phyloP scores from a whole-genome alignment of 1,139 yeast genomes.

The Debaryomyces singareniensis region DNA sequence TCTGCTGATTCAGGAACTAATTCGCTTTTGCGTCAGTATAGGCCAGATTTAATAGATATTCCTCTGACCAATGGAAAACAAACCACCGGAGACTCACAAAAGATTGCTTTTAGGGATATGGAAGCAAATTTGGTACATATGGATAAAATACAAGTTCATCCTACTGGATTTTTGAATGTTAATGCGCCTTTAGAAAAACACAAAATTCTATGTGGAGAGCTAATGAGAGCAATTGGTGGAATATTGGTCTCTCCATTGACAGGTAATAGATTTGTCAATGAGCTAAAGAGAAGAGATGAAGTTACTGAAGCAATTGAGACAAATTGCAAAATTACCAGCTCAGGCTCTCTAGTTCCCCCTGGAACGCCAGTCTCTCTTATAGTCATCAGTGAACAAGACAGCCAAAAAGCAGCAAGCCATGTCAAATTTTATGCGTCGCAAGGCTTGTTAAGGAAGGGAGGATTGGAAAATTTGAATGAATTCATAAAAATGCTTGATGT shows the following conservation, averaged over 20 bases:
- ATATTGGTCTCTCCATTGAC: constrained; percentile 23
- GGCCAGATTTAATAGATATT: constrained; percentile 26
- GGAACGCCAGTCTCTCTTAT: constrained; percentile 17
- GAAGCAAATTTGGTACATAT: constrained; percentile 27
- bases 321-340: constrained; percentile 13
- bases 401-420: constrained; percentile 20
- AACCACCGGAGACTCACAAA: constrained; percentile 35
- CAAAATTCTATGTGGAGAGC: constrained; percentile 33
- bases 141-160: constrained; percentile 34
- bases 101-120: constrained; percentile 25
- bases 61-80: constrained; percentile 32
- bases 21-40: constrained; percentile 18
- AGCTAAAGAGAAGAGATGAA: constrained; percentile 26
- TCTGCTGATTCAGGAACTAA: constrained; percentile 22
- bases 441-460: constrained; percentile 22
- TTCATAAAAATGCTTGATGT: constrained; percentile 9
- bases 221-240: constrained; percentile 34
- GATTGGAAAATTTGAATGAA: constrained; percentile 13
- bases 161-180: constrained; percentile 29
- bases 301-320: constrained; percentile 22
- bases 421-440: constrained; percentile 24
- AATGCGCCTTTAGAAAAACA: constrained; percentile 9
- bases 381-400: constrained; percentile 21
- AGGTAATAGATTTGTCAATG: constrained; percentile 30
- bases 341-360: constrained; percentile 2